phyloP scores from a whole-genome alignment of 768 basidiomycete genomes.

The Xerocomellus intermedius region DNA sequence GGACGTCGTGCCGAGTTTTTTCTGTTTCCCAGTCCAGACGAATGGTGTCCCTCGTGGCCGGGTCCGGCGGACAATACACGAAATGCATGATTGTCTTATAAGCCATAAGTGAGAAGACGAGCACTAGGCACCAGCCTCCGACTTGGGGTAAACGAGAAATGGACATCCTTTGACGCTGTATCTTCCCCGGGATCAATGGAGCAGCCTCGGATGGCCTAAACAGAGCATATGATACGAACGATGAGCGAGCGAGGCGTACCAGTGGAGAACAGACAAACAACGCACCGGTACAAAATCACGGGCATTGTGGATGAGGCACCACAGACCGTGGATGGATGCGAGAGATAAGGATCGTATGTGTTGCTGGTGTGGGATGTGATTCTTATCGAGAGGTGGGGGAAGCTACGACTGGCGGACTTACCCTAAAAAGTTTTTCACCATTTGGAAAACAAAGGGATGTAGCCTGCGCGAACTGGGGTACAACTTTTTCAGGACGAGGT shows the following conservation, averaged over 20 bases:
- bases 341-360: background rate
- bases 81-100: background rate
- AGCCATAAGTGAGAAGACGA: background rate
- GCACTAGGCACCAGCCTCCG: background rate
- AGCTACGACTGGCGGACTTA: background rate
- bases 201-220: background rate
- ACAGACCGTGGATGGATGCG: no score
- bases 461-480: background rate
- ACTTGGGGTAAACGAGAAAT: background rate
- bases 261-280: background rate
- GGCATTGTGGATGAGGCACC: no score
- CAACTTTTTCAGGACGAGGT: background rate
- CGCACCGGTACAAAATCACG: background rate
- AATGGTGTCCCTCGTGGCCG: background rate
- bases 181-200: background rate
- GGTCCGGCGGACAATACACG: constrained; percentile 4
- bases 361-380: background rate
- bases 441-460: background rate
- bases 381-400: no score
- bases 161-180: background rate
- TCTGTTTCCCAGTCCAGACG: constrained; percentile 11
- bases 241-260: background rate
- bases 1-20: background rate
- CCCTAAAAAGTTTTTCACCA: background rate
- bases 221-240: background rate